A percentile compares a stretch with the other conserved stretches of the same genome.
Evolutionary conservation across 495 filamentous ascomycete genomes (phyloP).

Genomic region (Penicillium samsonianum): DNA sequence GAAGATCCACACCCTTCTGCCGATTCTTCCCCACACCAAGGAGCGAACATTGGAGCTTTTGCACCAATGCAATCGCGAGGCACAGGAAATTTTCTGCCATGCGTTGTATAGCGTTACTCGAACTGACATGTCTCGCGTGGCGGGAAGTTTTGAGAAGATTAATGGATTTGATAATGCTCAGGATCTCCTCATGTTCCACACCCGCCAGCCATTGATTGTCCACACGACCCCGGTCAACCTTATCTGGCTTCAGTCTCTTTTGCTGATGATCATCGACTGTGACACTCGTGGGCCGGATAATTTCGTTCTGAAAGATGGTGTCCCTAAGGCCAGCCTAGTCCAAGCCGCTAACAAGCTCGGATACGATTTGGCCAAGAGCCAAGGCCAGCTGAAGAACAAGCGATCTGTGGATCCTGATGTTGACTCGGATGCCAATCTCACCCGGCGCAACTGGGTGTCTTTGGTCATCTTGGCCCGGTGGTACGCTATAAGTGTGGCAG

Average conservation of each 20-base stretch:
- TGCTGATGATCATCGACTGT: slow-evolving; percentile 50
- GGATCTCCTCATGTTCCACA: slow-evolving; percentile 56
- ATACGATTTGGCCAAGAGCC: slow-evolving; percentile 44
- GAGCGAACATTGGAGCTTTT: slow-evolving; percentile 61
- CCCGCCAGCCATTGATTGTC: slow-evolving; percentile 46
- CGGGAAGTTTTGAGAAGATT: slow-evolving; percentile 41
- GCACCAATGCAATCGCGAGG: slow-evolving; percentile 55
- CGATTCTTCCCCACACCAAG: slow-evolving; percentile 69
- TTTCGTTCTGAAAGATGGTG: slow-evolving; percentile 43
- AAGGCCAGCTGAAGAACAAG: slow-evolving; percentile 41
- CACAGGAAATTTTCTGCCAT: slow-evolving; percentile 72
- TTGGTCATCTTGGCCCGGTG: slow-evolving; percentile 74
- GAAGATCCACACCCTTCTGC: slow-evolving; percentile 71
- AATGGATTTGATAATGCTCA: slow-evolving; percentile 46
- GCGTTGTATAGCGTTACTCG: slow-evolving; percentile 58
- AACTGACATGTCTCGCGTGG: slow-evolving; percentile 41
- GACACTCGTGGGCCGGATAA: slow-evolving; percentile 50
- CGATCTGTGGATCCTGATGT: slow-evolving; percentile 49
- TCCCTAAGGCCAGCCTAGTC: slow-evolving; percentile 46
- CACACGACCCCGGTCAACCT: slow-evolving; percentile 40
- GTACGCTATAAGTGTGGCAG: slow-evolving; percentile 69
- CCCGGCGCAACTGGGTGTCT: slow-evolving; percentile 72
- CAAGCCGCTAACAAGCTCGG: slow-evolving; percentile 44
- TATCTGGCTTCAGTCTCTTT: slow-evolving; percentile 45
- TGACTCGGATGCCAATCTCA: slow-evolving; percentile 71